Conservation (phyloP, 1,284 basidiomycete genomes). For the Tylopilus orsonianus region DNA sequence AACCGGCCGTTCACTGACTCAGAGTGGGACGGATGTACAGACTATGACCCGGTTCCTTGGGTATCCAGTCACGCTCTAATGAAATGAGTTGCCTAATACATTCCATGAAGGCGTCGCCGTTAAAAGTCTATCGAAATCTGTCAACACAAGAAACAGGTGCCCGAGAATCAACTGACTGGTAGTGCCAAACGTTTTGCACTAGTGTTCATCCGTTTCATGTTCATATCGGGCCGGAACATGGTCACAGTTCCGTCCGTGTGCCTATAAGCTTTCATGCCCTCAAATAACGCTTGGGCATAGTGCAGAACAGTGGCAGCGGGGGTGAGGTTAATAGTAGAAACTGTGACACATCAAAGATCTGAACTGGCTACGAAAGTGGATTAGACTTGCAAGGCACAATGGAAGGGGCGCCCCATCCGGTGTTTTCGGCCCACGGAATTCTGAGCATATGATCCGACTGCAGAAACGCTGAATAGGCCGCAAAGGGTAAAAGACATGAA, state of each 20-base stretch:
- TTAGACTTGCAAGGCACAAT: conserved; percentile 76
- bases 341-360: conserved; percentile 38
- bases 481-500: conserved; percentile 5
- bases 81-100: conserved; percentile 89
- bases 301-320: conserved; percentile 91
- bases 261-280: conserved; percentile 96
- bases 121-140: conserved; percentile 60
- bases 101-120: conserved; percentile 77
- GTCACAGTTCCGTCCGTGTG: conserved; percentile 78
- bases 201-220: conserved; percentile 91
- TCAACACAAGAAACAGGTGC: conserved; percentile 2
- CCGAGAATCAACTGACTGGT: conserved; percentile 52
- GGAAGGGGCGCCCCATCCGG: conserved; percentile 82
- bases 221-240: conserved; percentile 97
- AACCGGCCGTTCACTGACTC: conserved; percentile 45
- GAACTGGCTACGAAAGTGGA: neutral
- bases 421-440: conserved; percentile 71
- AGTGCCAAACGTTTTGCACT: conserved; percentile 75
- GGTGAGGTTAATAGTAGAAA: conserved; percentile 73
- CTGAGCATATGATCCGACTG: conserved; percentile 94
- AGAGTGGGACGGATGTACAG: conserved; percentile 86
- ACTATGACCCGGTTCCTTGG: conserved; percentile 85
- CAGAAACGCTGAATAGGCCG: conserved; percentile 11
- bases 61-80: conserved; percentile 92
- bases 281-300: conserved; percentile 90